Base-by-base conservation (phyloP, 2,329 filamentous ascomycete genomes). In the Akanthomyces dipterigenus region DNA sequence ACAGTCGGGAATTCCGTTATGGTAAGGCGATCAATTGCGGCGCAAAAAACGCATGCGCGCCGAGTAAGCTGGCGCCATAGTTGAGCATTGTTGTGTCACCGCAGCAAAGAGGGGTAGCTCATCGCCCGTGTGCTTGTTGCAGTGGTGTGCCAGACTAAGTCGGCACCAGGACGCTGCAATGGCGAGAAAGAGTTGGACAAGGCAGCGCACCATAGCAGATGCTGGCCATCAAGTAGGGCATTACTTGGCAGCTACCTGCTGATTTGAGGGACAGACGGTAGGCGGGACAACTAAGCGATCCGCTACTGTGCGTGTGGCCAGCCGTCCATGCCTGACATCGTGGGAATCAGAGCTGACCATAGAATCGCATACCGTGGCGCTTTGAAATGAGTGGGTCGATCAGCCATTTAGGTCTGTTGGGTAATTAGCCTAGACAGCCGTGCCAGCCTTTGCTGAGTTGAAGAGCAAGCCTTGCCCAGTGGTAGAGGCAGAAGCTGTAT, bases 51-150 rank as follows among this genome's bases (percentile, higher is more conserved):
- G 20, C 7, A 57, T 57, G 55, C 43, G 55, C 20, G 31, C 22
- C 14, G 16, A 22, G 43, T 57, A 57, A 57, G 43, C 55, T 57
- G 55, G 55, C 55, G 55, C 55, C 38, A 57, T 57, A 36, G 22
- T 36, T 4, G 20, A 26, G 28, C 20, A 12, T 12, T 16, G 31
- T 57, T 48, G 55, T 57, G 42, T 14, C 55, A 57, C 55, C 8
- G 20, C 20, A 20, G 31, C 16, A 26, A 57, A 28, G 55, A 57
- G 55, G 54, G 55, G 55, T 46, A 46, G 55, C 28, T 56, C 54
- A n/a, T 18, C 18, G 54, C 18, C 26, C 28, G 14, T 26, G 53
- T 26, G 2, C n/a, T 24, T 48, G 54, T 24, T 20, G 54, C 28
- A 24, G 31, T 56, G 42, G 28, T 46, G 28, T 48, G 55, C 28